Evolutionary conservation across 164 flowering plant species (phyloP).

Genomic region (Liriodendron chinense): DNA sequence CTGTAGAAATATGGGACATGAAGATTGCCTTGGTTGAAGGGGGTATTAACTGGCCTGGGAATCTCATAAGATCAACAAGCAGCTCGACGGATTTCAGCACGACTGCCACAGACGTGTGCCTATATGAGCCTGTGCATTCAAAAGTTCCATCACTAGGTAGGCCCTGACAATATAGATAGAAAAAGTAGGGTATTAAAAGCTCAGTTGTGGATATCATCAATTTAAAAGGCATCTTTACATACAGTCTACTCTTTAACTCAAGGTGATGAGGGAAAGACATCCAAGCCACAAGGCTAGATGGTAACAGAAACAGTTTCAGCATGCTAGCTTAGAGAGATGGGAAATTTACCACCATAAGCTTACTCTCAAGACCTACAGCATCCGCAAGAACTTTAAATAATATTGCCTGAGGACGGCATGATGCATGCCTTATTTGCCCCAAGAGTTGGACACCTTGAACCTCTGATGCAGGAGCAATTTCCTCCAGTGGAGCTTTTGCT

Average conservation of each 20-base stretch:
- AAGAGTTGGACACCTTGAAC: slow-evolving; percentile 68
- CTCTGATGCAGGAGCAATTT: slow-evolving; percentile 47
- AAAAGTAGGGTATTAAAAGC: not conserved
- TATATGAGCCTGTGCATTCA: slow-evolving; percentile 71
- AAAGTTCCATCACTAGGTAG: slow-evolving; percentile 67
- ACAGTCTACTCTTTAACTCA: too few species aligned
- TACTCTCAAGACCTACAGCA: slow-evolving; percentile 89
- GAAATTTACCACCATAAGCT: slow-evolving; percentile 71
- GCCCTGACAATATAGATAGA: slow-evolving; percentile 48
- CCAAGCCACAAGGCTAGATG: not conserved
- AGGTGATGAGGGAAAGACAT: not conserved
- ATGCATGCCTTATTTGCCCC: slow-evolving; percentile 87
- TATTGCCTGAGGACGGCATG: slow-evolving; percentile 92
- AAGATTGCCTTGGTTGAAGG: slow-evolving; percentile 75
- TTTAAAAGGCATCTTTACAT: not conserved
- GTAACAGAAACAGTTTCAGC: not conserved
- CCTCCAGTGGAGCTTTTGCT: slow-evolving; percentile 70
- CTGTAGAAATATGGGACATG: slow-evolving; percentile 84
- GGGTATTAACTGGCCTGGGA: slow-evolving; percentile 92
- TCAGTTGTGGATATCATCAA: not conserved
- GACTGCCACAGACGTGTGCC: slow-evolving; percentile 90
- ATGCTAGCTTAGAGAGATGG: not conserved
- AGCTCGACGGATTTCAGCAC: slow-evolving; percentile 81
- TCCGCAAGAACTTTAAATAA: slow-evolving; percentile 97
- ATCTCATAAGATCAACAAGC: slow-evolving; percentile 91